Base-by-base conservation (phyloP, 805 yeast species). In the Nakazawaea ernobii region DNA sequence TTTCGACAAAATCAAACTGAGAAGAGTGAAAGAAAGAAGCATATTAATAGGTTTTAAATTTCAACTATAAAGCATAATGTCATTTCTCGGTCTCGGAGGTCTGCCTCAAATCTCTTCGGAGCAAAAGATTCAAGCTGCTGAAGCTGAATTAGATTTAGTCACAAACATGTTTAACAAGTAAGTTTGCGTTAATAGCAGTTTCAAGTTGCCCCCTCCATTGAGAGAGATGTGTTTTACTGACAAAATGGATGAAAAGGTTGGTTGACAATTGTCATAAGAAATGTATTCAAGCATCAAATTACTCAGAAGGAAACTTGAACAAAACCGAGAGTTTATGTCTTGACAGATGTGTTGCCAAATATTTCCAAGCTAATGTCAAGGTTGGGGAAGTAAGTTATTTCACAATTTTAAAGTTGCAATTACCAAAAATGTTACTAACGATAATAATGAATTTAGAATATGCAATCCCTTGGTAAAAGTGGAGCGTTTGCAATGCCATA, bases 281-380 rank as follows among this genome's bases (percentile, higher is more conserved):
- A 71, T 91, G 98, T 72, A 85, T 90, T 63, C 75, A 65, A 46
- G 39, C 56, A 61, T 72, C 70, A 53, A 58, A 70, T 45, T 91
- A 90, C 70, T 58, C 67, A 45, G 91, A 87, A 46, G 84, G 89
- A 48, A 90, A 82, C 24, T 73, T 91, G 53, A 77, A 74, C 69
- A 87, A 86, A 71, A 80, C 74, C 57, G 97, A 91, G 70, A 80
- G 89, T 40, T 71, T 86, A 42, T 91, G 98, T 68, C 75, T 91
- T 53, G 98, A 91, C 71, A 84, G 97, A 77, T 91, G 98, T 74
- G 98, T 91, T 49, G 80, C 94, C 58, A 91, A 91, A 68, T 91
- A 91, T 69, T 91, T 91, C 59, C 97, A 88, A 59, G 87, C 95
- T 55, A 91, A 91, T 65, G 94, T 89, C 53, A 86, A 88, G 70